Evolutionary conservation across 2,329 filamentous ascomycete species (phyloP), one percentile per base, ranked within the genome.

Genomic region (Aspergillus sp.): DNA sequence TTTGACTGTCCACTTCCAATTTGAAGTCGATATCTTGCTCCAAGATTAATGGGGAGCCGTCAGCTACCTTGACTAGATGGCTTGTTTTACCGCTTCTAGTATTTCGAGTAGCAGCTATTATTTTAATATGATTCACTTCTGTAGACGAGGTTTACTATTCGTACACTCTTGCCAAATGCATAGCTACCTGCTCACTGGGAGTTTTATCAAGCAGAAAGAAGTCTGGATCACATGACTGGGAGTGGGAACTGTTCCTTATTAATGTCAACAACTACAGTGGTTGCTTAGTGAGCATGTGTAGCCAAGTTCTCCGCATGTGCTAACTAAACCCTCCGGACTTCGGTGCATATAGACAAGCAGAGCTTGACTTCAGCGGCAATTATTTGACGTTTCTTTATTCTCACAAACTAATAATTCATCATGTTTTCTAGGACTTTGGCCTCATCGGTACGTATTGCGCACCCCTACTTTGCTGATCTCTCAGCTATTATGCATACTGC

Each of bases 371-470:
- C n/a, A 38, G 36, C 42, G 36, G 21, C 32, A 51, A 47, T 51
- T 25, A 30, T 47, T 36, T 47, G 19, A 49, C 54, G 27, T 38
- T 17, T 54, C 38, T 25, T 56, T 30, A 27, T 17, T 21, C 13
- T 15, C 50, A 52, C 42, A 23, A 25, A 21, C 23, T 36, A 17
- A 56, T 15, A 36, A 23, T 17, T 36, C 23, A 71, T 39, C 57
- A 73, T 75, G 73, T 71, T 75, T 59, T 70, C 71, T 36, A 64
- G 68, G 50, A 63, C 63, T 48, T 36, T 48, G 2, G 60, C 68
- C 39, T 64, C 66, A 5, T 67, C 64, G n/a, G 68, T 69, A 58
- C 54, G 66, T 62, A 11, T 19, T 57, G 10, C 7, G 17, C 19
- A n/a, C 7, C 19, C 17, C 15, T 44, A 13, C 8, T 19, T 8